A percentile compares a stretch with the other conserved stretches of the same genome.
phyloP scores from a whole-genome alignment of 768 basidiomycete genomes.

The Dacryopinax primogenitus region DNA sequence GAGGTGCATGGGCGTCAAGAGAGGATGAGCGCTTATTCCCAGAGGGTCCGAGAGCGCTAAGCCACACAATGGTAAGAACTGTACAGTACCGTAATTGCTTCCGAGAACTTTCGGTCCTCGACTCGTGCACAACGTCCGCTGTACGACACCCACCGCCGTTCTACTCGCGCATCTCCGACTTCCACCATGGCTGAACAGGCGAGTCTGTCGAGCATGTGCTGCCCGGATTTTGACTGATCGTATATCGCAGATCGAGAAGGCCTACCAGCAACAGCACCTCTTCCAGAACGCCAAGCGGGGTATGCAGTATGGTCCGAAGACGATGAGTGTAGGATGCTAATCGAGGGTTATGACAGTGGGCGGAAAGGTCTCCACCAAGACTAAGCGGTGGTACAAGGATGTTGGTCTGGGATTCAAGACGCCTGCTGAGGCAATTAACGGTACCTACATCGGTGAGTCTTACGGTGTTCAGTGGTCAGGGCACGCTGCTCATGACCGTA shows the following conservation, averaged over 20 bases:
- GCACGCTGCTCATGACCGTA: background rate
- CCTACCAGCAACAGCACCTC: slow-evolving; percentile 93
- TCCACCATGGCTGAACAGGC: slow-evolving; percentile 7
- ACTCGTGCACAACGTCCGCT: background rate
- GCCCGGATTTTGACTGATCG: background rate
- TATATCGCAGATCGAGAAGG: slow-evolving; percentile 71
- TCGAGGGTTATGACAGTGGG: slow-evolving; percentile 39
- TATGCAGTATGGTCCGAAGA: slow-evolving; percentile 33
- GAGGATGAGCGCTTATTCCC: background rate
- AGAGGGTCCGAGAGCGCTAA: background rate
- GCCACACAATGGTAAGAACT: background rate
- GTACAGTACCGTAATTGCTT: slow-evolving; percentile 6
- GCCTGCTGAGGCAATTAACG: slow-evolving; percentile 85
- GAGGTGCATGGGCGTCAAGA: too few species aligned
- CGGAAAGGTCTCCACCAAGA: slow-evolving; percentile 87
- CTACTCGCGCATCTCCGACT: slow-evolving; percentile 4
- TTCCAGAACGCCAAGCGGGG: slow-evolving; percentile 98
- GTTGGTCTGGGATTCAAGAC: slow-evolving; percentile 96
- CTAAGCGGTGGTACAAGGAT: slow-evolving; percentile 99
- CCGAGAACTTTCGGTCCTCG: slow-evolving; percentile 2
- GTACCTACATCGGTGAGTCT: slow-evolving; percentile 84
- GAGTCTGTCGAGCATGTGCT: background rate
- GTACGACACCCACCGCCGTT: background rate
- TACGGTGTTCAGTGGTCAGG: background rate
- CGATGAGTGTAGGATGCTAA: background rate